Conservation (phyloP, 305 asterid species). For the Nicotiana rustica region DNA sequence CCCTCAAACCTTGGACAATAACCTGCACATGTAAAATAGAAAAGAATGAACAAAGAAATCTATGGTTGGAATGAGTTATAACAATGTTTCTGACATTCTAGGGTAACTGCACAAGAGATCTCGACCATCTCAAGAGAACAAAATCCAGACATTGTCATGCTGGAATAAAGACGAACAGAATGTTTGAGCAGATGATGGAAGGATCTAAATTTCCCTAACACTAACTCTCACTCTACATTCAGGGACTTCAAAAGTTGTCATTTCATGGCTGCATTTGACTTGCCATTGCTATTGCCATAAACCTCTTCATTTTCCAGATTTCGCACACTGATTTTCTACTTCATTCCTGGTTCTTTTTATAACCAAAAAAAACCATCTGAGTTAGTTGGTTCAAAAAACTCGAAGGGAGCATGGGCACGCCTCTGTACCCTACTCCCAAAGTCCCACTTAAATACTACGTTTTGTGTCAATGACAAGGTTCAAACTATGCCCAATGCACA, state of each 20-base stretch:
- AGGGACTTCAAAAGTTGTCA: neutral
- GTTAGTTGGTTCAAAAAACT: neutral
- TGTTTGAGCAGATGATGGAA: neutral
- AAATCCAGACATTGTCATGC: neutral
- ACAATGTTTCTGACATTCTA: constrained; percentile 1
- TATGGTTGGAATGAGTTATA: neutral
- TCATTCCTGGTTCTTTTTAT: neutral
- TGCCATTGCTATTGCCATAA: neutral
- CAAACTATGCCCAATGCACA: constrained; percentile 13
- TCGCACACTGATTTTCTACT: neutral
- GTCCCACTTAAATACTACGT: constrained; percentile 1
- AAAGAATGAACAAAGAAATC: neutral
- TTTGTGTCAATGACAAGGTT: neutral
- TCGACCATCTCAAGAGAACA: neutral
- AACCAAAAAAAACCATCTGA: neutral
- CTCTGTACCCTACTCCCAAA: neutral
- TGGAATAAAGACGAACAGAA: neutral
- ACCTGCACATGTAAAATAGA: constrained; percentile 52
- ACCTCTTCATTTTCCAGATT: neutral
- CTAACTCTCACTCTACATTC: constrained; percentile 2
- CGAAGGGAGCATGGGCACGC: neutral
- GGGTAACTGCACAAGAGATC: neutral
- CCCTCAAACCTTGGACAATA: constrained; percentile 88
- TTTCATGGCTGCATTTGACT: neutral
- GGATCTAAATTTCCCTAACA: neutral